Conservation (phyloP, 208 protist species). For the Leishmania arabica region DNA sequence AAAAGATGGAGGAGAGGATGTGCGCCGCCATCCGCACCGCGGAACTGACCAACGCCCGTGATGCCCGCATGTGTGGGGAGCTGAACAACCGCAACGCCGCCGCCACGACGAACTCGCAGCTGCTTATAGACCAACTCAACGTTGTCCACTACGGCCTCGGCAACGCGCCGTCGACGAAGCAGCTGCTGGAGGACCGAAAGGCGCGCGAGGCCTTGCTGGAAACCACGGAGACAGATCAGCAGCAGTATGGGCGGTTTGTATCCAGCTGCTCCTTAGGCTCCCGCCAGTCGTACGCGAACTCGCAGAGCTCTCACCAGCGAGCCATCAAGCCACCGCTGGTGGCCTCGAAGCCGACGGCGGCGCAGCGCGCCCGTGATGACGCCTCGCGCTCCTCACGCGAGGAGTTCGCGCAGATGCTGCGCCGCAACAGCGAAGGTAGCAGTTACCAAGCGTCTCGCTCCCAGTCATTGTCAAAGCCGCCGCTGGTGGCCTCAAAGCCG, state of each 20-base stretch:
- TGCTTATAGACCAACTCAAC: constrained; percentile 78
- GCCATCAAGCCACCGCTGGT: constrained; percentile 38
- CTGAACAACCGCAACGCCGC: constrained; percentile 70
- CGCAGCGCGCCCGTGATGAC: constrained; percentile 36
- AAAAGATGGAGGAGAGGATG: constrained; percentile 49
- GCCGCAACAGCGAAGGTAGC: constrained; percentile 28
- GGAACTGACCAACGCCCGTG: constrained; percentile 59
- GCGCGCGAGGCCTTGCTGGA: constrained; percentile 39
- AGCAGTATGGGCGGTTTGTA: constrained; percentile 23
- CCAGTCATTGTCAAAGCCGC: constrained; percentile 53
- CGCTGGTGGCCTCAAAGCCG: constrained; percentile 52
- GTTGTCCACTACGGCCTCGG: constrained; percentile 77
- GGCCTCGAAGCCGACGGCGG: constrained; percentile 38
- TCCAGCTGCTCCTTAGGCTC: constrained; percentile 14
- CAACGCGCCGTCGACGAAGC: constrained; percentile 50
- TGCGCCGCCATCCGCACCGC: constrained; percentile 39
- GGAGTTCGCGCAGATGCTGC: constrained; percentile 14
- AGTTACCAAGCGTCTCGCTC: constrained; percentile 44
- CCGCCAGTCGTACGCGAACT: constrained; percentile 30
- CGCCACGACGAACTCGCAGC: constrained; percentile 66
- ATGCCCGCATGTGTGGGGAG: constrained; percentile 64
- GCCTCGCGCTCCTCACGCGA: constrained; percentile 28
- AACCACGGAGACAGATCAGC: constrained; percentile 28
- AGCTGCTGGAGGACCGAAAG: constrained; percentile 61
- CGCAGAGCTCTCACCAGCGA: constrained; percentile 24